Percentiles rank a stretch among this genome's conserved stretches.
These are phyloP conservation scores for Megacollybia marginata DNA, from an alignment of 768 basidiomycete species.

Conservation along the genomic window DNA sequence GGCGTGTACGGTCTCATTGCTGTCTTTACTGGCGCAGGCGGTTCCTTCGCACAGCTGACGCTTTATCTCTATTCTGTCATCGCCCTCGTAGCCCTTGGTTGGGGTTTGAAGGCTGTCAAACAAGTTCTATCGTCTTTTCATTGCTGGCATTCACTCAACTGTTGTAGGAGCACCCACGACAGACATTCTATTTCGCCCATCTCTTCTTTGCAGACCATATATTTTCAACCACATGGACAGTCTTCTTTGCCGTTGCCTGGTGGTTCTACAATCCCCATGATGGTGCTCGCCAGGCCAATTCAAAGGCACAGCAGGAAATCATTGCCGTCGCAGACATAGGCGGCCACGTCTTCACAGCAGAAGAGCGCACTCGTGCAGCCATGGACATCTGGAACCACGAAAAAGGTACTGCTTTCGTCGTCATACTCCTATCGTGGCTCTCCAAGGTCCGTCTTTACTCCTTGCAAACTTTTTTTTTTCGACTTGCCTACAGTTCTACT, in stretches of 20 bases:
- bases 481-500: conserved; percentile 65
- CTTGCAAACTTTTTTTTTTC: conserved; percentile 3
- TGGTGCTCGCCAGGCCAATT: conserved; percentile 73
- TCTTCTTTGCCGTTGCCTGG: conserved; percentile 86
- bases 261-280: conserved; percentile 92
- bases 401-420: conserved; percentile 69
- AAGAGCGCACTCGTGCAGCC: conserved; percentile 65
- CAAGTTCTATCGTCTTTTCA: conserved; percentile 38
- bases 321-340: conserved; percentile 52
- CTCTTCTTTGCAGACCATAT: conserved; percentile 89
- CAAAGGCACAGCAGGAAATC: conserved; percentile 82
- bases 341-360: conserved; percentile 50
- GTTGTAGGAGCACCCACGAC: conserved; percentile 77
- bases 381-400: conserved; percentile 85
- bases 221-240: conserved; percentile 85
- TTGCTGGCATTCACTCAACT: conserved; percentile 2
- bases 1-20: conserved; percentile 96
- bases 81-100: conserved; percentile 71
- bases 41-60: conserved; percentile 87
- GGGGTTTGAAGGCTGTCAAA: conserved; percentile 84
- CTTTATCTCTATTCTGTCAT: conserved; percentile 90
- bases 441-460: conserved; percentile 57
- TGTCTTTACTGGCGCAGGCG: conserved; percentile 82
- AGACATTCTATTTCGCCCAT: conserved; percentile 85
- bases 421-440: conserved; percentile 81